A percentile compares a stretch with the other conserved stretches of the same genome.
Conservation (phyloP, 495 filamentous ascomycete species). For the Penicillium paxilli region DNA sequence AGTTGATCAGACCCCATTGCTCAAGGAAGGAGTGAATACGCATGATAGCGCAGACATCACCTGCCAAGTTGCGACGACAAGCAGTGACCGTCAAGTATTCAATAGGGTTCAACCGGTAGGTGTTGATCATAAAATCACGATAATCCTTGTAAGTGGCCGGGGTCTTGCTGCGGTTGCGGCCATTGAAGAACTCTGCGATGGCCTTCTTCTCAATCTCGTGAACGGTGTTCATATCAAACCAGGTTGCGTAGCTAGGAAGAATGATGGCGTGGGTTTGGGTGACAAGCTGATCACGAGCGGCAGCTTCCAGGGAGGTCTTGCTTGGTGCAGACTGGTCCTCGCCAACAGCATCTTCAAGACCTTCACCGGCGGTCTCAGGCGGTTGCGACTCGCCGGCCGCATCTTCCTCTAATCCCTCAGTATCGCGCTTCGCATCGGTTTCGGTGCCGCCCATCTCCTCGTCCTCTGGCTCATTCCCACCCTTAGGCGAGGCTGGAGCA, state of each 20-base stretch:
- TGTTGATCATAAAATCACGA: slow-evolving; percentile 99
- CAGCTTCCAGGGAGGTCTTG: slow-evolving; percentile 79
- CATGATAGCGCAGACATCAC: slow-evolving; percentile 99
- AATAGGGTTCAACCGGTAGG: slow-evolving; percentile 89
- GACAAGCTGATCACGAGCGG: slow-evolving; percentile 86
- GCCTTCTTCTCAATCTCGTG: slow-evolving; percentile 88
- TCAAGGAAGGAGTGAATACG: slow-evolving; percentile 97
- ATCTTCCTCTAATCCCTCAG: slow-evolving; percentile 49
- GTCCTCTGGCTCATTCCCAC: slow-evolving; percentile 69
- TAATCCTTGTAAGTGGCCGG: slow-evolving; percentile 98
- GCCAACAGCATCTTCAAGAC: slow-evolving; percentile 40
- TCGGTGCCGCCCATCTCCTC: slow-evolving; percentile 83
- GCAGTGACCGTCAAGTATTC: slow-evolving; percentile 98
- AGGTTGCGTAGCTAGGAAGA: slow-evolving; percentile 91
- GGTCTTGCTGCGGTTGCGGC: slow-evolving; percentile 95
- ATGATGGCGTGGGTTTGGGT: slow-evolving; percentile 93
- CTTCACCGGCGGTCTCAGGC: slow-evolving; percentile 21
- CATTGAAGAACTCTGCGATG: slow-evolving; percentile 96
- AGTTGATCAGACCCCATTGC: slow-evolving; percentile 98
- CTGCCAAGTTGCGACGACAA: slow-evolving; percentile 92
- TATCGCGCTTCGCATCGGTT: slow-evolving; percentile 59
- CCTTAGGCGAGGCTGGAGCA: slow-evolving; percentile 74
- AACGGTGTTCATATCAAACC: slow-evolving; percentile 97
- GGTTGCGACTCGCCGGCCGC: slow-evolving; percentile 30
- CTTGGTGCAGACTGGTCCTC: slow-evolving; percentile 56